Base-by-base conservation (phyloP, 129 eudicot species). In the Sambucus nigra region DNA sequence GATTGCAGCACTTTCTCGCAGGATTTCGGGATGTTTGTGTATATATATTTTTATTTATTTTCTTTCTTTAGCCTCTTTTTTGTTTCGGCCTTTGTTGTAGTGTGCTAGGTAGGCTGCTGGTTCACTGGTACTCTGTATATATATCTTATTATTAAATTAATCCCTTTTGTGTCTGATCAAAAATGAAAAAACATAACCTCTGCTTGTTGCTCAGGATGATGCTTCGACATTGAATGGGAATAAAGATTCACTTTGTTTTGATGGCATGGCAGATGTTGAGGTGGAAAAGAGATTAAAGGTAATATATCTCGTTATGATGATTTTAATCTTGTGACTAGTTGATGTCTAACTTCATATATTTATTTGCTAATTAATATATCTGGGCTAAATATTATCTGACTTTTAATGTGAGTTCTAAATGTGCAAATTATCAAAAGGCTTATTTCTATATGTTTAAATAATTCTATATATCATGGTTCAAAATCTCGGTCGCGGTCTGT, bases 271-370 rank as follows among this genome's bases (percentile, higher is more conserved):
- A 18, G 95, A 76, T 69, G 74, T 47, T 20, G 99, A 91, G 76
- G 94, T 79, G 59, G 99, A 86, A 77, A 81, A 87, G 53, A 79
- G 99, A 60, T 53, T 85, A 20, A 91, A 86, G 94, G 98, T 91
- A 69, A 61, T 40, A 41, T 29, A 7, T 63, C 47, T 54, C 71
- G 53, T 50, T 65, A 40, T 41, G 17, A 24, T 57, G 17, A 26
- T 23, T n/a, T 59, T 41, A 16, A 20, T 19, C 11, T 52, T 31
- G 38, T 31, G 9, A 31, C 38, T 31, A 9, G 38, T 31, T 31
- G 38, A 31, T 31, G 38, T 31, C 5, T 31, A 31, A n/a, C 9
- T 31, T 31, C 38, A 3, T 3, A 9, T 5, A 31, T 31, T 31
- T n/a, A n/a, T 31, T 31, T 31, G 38, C 38, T 31, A 31, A 1